Evolutionary conservation across 2,329 filamentous ascomycete species (phyloP).

Genomic region (Canariomyces notabilis): DNA sequence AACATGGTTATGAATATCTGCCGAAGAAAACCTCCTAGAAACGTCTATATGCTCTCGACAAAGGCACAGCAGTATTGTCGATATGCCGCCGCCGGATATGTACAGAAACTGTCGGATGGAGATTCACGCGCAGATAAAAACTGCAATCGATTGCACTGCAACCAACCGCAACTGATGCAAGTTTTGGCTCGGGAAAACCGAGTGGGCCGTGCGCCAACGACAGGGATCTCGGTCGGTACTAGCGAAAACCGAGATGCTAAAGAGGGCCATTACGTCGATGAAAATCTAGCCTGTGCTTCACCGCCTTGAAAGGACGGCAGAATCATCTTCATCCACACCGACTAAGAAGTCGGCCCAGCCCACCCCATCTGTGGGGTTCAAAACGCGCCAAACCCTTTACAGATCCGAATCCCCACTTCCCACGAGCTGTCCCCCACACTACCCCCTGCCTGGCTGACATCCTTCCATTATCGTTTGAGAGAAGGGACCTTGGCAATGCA

Average conservation of each 20-base stretch:
- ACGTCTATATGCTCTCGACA: not conserved
- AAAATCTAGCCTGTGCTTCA: not conserved
- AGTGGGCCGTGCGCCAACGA: conserved; percentile 12
- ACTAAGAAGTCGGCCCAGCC: not conserved
- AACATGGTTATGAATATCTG: conserved; percentile 55
- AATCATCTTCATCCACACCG: not conserved
- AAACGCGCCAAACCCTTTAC: too few species aligned
- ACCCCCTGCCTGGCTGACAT: not conserved
- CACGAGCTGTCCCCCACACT: not conserved
- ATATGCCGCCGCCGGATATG: conserved; percentile 5
- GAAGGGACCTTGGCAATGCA: not conserved
- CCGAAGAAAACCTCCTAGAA: not conserved
- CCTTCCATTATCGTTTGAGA: not conserved
- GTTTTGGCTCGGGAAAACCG: conserved; percentile 17
- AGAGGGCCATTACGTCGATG: conserved; percentile 4
- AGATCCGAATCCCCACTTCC: not conserved
- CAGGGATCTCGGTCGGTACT: conserved; percentile 13
- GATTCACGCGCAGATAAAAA: conserved; percentile 17
- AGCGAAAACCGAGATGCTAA: conserved; percentile 7
- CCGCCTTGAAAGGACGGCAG: conserved; percentile 8
- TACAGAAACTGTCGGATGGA: conserved; percentile 8
- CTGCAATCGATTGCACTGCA: conserved; percentile 9
- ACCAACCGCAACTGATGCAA: conserved; percentile 16
- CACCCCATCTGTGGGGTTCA: too few species aligned
- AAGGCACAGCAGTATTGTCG: conserved; percentile 6